Evolutionary conservation across 176 grass and related monocot genomes (phyloP).

Genomic region (Raddia guianensis): DNA sequence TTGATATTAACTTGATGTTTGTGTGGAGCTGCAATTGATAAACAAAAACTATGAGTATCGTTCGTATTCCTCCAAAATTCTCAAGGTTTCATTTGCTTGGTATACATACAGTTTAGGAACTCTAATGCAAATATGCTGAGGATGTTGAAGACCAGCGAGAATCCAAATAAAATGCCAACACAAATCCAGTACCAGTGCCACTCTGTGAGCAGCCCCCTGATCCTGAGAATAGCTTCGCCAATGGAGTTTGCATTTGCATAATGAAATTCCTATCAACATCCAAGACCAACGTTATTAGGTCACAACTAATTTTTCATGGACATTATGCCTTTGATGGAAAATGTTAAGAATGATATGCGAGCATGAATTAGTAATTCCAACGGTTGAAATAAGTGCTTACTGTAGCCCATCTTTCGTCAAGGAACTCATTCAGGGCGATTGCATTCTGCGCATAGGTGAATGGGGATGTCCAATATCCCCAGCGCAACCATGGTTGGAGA

Average conservation of each 20-base stretch:
- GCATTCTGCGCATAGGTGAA: constrained; percentile 77
- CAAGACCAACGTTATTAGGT: constrained; percentile 31
- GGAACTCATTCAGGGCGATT: constrained; percentile 64
- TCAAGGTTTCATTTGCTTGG: constrained; percentile 9
- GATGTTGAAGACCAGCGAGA: constrained; percentile 79
- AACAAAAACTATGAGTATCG: constrained; percentile 10
- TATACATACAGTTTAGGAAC: constrained; percentile 71
- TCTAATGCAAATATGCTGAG: constrained; percentile 78
- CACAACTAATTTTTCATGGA: background rate
- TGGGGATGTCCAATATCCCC: constrained; percentile 71
- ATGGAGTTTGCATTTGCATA: constrained; percentile 57
- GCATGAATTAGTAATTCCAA: constrained; percentile 10
- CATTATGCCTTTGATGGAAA: constrained; percentile 19
- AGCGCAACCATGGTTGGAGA: constrained; percentile 68
- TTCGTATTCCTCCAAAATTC: constrained; percentile 23
- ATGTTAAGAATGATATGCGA: constrained; percentile 14
- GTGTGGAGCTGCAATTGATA: constrained; percentile 67
- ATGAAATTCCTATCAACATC: constrained; percentile 62
- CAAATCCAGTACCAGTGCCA: constrained; percentile 95
- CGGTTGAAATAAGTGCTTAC: constrained; percentile 55
- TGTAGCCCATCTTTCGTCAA: constrained; percentile 82
- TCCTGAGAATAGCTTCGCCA: constrained; percentile 73
- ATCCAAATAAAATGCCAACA: constrained; percentile 64
- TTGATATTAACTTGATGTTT: constrained; percentile 55
- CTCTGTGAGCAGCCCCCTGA: constrained; percentile 66